These are phyloP conservation scores for Phytophthora sp. DNA, from an alignment of 352 stramenopile genomes.

Conservation along the genomic window DNA sequence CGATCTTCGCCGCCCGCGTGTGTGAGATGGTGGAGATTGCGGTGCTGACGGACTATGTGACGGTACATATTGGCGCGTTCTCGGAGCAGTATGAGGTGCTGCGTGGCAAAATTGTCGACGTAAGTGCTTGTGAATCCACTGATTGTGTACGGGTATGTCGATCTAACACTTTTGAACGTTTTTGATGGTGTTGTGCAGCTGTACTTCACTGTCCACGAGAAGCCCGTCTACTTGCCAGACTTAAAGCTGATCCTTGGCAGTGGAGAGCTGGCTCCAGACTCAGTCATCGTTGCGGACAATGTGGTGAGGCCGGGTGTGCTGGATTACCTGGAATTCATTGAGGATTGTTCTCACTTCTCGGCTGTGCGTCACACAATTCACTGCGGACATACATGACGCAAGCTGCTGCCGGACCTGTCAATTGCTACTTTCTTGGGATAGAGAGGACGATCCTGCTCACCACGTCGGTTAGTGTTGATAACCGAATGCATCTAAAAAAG, in stretches of 20 bases:
- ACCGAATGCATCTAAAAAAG: too few relatives aligned
- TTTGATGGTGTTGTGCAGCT: conserved; percentile 3
- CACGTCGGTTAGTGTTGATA: too few relatives aligned
- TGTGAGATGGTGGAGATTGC: conserved; percentile 56
- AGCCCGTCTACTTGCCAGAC: conserved; percentile 49
- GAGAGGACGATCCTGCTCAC: neutral
- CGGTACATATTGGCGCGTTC: conserved; percentile 48
- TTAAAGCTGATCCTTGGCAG: conserved; percentile 56
- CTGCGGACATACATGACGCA: conserved; percentile 6
- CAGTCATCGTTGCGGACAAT: conserved; percentile 54
- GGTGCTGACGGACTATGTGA: conserved; percentile 53
- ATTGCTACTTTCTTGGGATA: conserved; percentile 39
- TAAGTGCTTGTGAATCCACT: too few relatives aligned
- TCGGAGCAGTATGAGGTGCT: conserved; percentile 44
- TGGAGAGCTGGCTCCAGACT: conserved; percentile 38
- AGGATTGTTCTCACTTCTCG: conserved; percentile 46
- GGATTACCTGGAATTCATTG: conserved; percentile 54
- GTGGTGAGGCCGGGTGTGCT: conserved; percentile 49
- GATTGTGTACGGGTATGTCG: neutral
- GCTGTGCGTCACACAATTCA: conserved; percentile 30
- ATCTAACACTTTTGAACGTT: neutral
- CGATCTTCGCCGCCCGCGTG: conserved; percentile 46
- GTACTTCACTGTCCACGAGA: conserved; percentile 65
- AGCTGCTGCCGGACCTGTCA: conserved; percentile 32
- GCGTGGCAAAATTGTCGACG: conserved; percentile 47